Conservation (phyloP, 441 rosid genomes). For the Omphalea diandra region DNA sequence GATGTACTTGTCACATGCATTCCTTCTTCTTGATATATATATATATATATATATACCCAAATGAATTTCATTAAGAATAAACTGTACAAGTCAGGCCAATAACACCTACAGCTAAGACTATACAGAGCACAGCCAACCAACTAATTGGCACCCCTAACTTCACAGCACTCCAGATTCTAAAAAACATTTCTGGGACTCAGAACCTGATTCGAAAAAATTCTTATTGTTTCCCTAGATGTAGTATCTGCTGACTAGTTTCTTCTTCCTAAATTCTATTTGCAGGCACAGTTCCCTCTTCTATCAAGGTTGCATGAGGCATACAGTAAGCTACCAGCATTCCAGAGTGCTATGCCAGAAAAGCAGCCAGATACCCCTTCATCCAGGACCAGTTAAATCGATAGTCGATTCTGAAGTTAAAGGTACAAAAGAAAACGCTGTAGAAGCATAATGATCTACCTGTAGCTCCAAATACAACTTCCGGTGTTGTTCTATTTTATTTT, state of each 20-base stretch:
- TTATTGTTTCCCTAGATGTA: not conserved
- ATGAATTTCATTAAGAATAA: too few relatives aligned
- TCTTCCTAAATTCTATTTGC: conserved; percentile 20
- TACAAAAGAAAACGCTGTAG: not conserved
- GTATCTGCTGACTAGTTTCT: not conserved
- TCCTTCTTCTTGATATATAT: too few relatives aligned
- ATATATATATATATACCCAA: too few relatives aligned
- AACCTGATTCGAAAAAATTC: too few relatives aligned
- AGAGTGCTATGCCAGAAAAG: conserved; percentile 56
- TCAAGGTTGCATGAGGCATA: conserved; percentile 60
- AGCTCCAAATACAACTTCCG: not conserved
- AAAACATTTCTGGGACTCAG: too few relatives aligned
- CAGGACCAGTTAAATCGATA: not conserved
- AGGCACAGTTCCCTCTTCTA: conserved; percentile 65
- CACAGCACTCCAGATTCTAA: too few relatives aligned
- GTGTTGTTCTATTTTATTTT: not conserved
- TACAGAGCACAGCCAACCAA: too few relatives aligned
- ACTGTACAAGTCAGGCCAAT: too few relatives aligned
- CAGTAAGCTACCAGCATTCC: conserved; percentile 49
- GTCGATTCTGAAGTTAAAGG: conserved; percentile 5
- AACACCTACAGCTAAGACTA: too few relatives aligned
- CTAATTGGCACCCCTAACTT: too few relatives aligned
- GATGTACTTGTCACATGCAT: too few relatives aligned
- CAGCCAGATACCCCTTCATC: conserved; percentile 70
- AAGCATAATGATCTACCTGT: not conserved